Conservation (phyloP, 2,329 filamentous ascomycete species). For the Rhynchosporium graminicola region DNA sequence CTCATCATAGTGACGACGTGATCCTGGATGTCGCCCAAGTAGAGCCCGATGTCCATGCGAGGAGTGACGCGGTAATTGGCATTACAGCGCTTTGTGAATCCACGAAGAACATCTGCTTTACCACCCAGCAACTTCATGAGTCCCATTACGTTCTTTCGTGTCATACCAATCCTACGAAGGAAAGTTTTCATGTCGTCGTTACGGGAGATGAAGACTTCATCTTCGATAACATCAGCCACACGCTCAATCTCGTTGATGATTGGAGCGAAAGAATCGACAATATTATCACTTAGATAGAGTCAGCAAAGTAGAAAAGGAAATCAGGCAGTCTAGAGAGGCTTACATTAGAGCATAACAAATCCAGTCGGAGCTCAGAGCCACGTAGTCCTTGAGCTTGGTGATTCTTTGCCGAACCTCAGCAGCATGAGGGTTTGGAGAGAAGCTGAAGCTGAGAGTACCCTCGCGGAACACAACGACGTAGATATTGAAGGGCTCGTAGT, state of each 20-base stretch:
- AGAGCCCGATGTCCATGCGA: conserved; percentile 93
- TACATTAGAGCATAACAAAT: conserved; percentile 98
- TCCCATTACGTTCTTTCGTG: conserved; percentile 92
- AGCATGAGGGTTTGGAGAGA: conserved; percentile 82
- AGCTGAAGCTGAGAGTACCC: conserved; percentile 93
- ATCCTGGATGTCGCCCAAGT: conserved; percentile 96
- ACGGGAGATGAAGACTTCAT: conserved; percentile 89
- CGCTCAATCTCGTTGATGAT: conserved; percentile 84
- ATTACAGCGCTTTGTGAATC: conserved; percentile 98
- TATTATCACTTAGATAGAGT: conserved; percentile 69
- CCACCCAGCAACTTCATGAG: conserved; percentile 90
- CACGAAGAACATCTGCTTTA: conserved; percentile 97
- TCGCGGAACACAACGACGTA: conserved; percentile 97
- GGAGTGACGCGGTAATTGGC: conserved; percentile 95
- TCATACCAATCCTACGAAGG: conserved; percentile 82
- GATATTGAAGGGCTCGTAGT: conserved; percentile 92
- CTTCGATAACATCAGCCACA: conserved; percentile 91
- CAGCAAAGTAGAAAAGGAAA: background rate
- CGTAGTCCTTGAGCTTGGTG: conserved; percentile 88
- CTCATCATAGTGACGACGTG: conserved; percentile 99
- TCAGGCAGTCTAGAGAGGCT: conserved; percentile 41
- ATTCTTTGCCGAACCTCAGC: conserved; percentile 90
- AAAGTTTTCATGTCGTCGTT: conserved; percentile 88
- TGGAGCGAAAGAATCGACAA: conserved; percentile 93
- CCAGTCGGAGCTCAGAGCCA: conserved; percentile 94